These are phyloP conservation scores for Exserohilum turcica DNA, from an alignment of 2,329 filamentous ascomycete genomes.

Conservation along the genomic window DNA sequence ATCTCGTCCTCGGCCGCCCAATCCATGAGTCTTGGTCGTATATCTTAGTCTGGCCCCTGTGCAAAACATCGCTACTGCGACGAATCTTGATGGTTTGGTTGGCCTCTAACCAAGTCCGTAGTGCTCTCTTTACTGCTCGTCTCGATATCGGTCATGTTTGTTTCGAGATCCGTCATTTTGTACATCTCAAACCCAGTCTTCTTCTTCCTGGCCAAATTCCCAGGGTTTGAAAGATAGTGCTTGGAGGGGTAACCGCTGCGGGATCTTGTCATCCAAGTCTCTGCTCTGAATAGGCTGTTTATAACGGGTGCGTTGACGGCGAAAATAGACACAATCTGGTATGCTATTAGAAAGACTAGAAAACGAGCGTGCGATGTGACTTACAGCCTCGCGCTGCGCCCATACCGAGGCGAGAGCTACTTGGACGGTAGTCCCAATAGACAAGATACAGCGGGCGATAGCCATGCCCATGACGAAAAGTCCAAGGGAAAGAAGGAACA, in stretches of 20 bases:
- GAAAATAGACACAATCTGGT: conserved; percentile 3
- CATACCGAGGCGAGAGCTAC: conserved; percentile 7
- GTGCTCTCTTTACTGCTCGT: neutral
- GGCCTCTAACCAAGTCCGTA: neutral
- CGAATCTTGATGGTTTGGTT: neutral
- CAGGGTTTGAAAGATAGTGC: neutral
- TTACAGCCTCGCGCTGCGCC: conserved; percentile 7
- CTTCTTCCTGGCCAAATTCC: neutral
- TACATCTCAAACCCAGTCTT: conserved; percentile 3
- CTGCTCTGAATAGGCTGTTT: conserved; percentile 4
- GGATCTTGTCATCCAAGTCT: conserved; percentile 1
- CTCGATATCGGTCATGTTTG: neutral
- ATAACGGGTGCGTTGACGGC: conserved; percentile 8
- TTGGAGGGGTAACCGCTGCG: neutral
- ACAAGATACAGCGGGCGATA: conserved; percentile 4
- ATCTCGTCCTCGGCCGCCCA: neutral
- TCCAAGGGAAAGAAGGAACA: conserved; percentile 2
- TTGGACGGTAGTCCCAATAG: conserved; percentile 2
- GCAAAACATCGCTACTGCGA: neutral
- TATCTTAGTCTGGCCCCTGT: neutral
- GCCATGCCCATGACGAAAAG: conserved; percentile 6
- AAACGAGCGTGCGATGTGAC: neutral
- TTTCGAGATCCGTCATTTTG: conserved; percentile 3
- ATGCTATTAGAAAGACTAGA: neutral
- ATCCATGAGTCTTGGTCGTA: neutral